Conservation (phyloP, 352 stramenopile species). For the Blastocystis sp. region DNA sequence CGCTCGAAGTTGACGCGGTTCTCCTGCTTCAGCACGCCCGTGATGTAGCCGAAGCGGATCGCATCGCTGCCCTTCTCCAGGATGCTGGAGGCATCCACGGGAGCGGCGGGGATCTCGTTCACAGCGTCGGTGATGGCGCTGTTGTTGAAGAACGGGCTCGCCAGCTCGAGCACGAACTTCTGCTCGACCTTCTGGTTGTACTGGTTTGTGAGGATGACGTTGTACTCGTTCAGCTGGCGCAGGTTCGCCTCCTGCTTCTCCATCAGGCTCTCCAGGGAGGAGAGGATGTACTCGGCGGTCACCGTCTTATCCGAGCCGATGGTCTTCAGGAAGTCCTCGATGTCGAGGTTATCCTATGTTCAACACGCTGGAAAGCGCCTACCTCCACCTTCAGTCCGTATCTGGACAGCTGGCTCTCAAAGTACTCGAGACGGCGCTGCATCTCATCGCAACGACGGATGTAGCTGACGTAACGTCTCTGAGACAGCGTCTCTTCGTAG, state of each 20-base stretch:
- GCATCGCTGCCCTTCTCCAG: slow-evolving; percentile 38
- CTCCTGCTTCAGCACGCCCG: slow-evolving; percentile 85
- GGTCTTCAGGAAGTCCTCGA: slow-evolving; percentile 50
- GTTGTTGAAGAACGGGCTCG: slow-evolving; percentile 71
- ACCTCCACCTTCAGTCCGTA: slow-evolving; percentile 82
- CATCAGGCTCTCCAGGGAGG: slow-evolving; percentile 89
- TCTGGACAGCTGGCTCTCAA: slow-evolving; percentile 87
- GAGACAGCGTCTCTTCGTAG: slow-evolving; percentile 93
- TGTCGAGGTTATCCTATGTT: slow-evolving; percentile 30
- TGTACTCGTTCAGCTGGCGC: slow-evolving; percentile 92
- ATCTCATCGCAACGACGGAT: slow-evolving; percentile 98
- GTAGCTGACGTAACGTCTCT: slow-evolving; percentile 94
- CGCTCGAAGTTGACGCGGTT: slow-evolving; percentile 91
- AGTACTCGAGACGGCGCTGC: slow-evolving; percentile 95
- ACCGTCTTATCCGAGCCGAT: slow-evolving; percentile 37
- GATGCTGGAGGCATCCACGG: background rate
- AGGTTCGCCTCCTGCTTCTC: slow-evolving; percentile 92
- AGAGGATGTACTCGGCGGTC: slow-evolving; percentile 77
- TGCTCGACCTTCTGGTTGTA: slow-evolving; percentile 89
- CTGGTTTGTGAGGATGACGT: slow-evolving; percentile 91
- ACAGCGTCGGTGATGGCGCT: slow-evolving; percentile 6
- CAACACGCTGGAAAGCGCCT: background rate
- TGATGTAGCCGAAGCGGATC: slow-evolving; percentile 70
- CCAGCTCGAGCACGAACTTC: slow-evolving; percentile 73
- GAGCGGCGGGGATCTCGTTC: slow-evolving; percentile 1